phyloP scores from a whole-genome alignment of 83 land plant genomes.

The Isoetes engelmannii region DNA sequence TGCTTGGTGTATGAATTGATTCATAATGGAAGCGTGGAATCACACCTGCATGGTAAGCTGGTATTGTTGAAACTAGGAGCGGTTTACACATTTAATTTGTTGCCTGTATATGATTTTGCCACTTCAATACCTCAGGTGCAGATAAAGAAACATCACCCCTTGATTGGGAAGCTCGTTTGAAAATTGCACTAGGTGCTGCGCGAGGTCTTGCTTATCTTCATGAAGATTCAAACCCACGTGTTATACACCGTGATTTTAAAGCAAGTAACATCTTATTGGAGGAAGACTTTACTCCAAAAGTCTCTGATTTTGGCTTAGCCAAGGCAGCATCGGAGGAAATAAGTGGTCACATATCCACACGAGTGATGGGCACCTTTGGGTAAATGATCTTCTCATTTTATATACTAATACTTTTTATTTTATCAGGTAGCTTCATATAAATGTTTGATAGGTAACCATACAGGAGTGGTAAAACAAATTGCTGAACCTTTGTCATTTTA shows the following conservation, averaged over 20 bases:
- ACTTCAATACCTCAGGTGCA: slow-evolving; percentile 33
- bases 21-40: slow-evolving; percentile 79
- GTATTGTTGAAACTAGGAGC: background rate
- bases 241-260: slow-evolving; percentile 80
- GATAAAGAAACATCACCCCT: slow-evolving; percentile 55
- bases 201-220: slow-evolving; percentile 78
- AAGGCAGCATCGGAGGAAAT: slow-evolving; percentile 63
- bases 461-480: too few species aligned
- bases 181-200: slow-evolving; percentile 80
- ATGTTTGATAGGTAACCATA: too few species aligned
- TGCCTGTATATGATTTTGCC: background rate
- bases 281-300: slow-evolving; percentile 76
- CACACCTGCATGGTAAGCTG: slow-evolving; percentile 68
- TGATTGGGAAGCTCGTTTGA: slow-evolving; percentile 71
- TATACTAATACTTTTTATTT: slow-evolving; percentile 1
- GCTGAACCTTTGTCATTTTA: too few species aligned
- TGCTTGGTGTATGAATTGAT: slow-evolving; percentile 72
- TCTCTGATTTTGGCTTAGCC: slow-evolving; percentile 82
- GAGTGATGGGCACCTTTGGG: slow-evolving; percentile 92
- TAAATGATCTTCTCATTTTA: slow-evolving; percentile 19
- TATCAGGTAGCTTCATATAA: background rate
- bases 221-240: slow-evolving; percentile 80
- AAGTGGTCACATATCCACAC: slow-evolving; percentile 65
- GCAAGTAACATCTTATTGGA: slow-evolving; percentile 78
- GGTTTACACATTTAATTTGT: background rate